A percentile compares a stretch with the other conserved stretches of the same genome.
Conservation (phyloP, 805 yeast species). For the Ogataea saltuana region DNA sequence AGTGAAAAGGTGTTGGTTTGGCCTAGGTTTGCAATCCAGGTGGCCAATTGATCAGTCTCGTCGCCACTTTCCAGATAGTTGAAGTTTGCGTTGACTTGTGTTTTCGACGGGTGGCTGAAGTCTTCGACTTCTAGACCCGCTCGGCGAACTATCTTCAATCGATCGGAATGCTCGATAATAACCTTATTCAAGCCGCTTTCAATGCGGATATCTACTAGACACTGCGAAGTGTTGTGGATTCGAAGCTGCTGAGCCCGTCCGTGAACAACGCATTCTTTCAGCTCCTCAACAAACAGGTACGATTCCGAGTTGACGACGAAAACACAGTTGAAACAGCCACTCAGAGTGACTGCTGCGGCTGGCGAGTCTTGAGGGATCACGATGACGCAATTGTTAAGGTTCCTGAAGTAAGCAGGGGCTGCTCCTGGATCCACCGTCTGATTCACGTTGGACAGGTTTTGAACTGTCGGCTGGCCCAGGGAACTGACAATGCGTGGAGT, state of each 20-base stretch:
- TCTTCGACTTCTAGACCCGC: conserved; percentile 29
- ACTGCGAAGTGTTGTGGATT: conserved; percentile 21
- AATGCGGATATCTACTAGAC: conserved; percentile 18
- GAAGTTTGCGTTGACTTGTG: conserved; percentile 23
- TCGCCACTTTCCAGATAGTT: conserved; percentile 1
- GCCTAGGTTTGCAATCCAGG: background rate
- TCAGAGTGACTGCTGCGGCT: conserved; percentile 25
- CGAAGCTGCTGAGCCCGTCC: conserved; percentile 32
- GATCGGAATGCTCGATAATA: conserved; percentile 29
- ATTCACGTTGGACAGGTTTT: background rate
- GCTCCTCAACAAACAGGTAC: conserved; percentile 22
- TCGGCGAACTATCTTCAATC: conserved; percentile 16
- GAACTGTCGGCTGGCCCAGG: conserved; percentile 14
- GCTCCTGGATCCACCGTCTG: background rate
- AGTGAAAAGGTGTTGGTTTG: background rate
- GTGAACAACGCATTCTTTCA: conserved; percentile 16
- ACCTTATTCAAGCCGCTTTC: conserved; percentile 20
- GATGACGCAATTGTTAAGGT: conserved; percentile 15
- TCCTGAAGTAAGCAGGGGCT: conserved; percentile 13
- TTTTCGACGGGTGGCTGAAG: conserved; percentile 28
- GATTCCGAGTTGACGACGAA: conserved; percentile 22
- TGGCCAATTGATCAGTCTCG: background rate
- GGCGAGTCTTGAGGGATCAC: conserved; percentile 11
- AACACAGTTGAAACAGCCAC: conserved; percentile 16
- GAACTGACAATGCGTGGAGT: too few relatives aligned